Conservation (phyloP, 2,329 filamentous ascomycete genomes). For the Chaetomiaceae sp. region DNA sequence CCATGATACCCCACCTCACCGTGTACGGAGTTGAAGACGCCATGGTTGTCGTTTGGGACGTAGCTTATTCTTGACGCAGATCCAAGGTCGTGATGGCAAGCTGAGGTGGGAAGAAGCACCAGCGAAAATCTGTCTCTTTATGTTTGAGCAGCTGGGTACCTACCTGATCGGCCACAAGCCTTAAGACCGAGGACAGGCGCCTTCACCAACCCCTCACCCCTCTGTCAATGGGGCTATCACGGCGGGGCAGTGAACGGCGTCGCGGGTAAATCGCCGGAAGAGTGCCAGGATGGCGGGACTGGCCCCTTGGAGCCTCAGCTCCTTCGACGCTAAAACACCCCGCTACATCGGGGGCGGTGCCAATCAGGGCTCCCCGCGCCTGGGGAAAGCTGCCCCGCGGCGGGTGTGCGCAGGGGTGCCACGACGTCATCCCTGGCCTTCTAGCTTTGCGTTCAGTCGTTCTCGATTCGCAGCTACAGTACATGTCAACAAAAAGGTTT, state of each 20-base stretch:
- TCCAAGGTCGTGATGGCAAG: too few species aligned
- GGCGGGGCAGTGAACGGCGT: conserved; percentile 22
- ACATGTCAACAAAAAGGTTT: too few species aligned
- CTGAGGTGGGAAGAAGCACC: too few species aligned
- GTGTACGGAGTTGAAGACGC: conserved; percentile 38
- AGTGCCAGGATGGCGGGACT: conserved; percentile 1
- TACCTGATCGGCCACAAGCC: conserved; percentile 1
- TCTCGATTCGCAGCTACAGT: too few species aligned
- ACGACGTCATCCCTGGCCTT: too few species aligned
- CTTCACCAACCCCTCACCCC: conserved; percentile 12
- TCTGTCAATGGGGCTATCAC: conserved; percentile 9
- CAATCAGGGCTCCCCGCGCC: conserved; percentile 4
- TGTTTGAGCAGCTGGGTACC: too few species aligned
- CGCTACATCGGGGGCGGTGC: neutral
- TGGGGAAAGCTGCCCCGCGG: too few species aligned
- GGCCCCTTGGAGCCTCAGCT: neutral
- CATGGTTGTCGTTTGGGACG: conserved; percentile 21
- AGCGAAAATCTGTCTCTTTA: too few species aligned
- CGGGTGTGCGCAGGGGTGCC: too few species aligned
- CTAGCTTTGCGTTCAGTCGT: too few species aligned
- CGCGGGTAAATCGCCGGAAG: conserved; percentile 25
- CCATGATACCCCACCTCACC: conserved; percentile 55
- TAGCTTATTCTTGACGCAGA: too few species aligned
- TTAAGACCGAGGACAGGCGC: conserved; percentile 10
- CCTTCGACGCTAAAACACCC: conserved; percentile 6